Percentiles rank a stretch among this genome's conserved stretches.
Conservation (phyloP, 176 grass and related monocot genomes). For the Triticum monococcum region DNA sequence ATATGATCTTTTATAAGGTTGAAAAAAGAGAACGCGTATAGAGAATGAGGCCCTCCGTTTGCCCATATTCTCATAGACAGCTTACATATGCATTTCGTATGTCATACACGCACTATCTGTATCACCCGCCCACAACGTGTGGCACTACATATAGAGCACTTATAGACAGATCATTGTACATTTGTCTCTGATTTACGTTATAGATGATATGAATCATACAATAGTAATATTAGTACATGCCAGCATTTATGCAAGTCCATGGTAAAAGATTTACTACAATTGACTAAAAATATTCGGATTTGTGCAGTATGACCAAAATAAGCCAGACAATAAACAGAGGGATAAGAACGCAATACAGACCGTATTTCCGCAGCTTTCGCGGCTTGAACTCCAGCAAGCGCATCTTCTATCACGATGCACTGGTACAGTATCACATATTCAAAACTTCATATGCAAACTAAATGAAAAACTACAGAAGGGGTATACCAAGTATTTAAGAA, state of each 20-base stretch:
- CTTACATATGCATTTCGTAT: neutral
- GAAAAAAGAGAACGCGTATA: neutral
- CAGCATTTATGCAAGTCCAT: constrained; percentile 4
- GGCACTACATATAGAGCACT: neutral
- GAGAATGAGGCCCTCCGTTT: neutral
- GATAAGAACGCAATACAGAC: constrained; percentile 35
- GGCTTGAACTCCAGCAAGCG: constrained; percentile 97
- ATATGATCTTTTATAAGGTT: neutral
- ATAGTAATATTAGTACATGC: neutral
- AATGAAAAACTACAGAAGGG: neutral
- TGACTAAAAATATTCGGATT: constrained; percentile 20
- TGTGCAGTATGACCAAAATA: constrained; percentile 24
- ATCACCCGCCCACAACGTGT: neutral
- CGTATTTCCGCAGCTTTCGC: constrained; percentile 91
- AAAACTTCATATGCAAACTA: constrained; percentile 22
- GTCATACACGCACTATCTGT: neutral
- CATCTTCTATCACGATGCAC: constrained; percentile 98
- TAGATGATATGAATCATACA: neutral
- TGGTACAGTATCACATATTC: constrained; percentile 30
- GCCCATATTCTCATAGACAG: neutral
- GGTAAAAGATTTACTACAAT: constrained; percentile 5
- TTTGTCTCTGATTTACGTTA: neutral
- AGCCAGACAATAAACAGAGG: neutral
- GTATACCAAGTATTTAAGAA: neutral
- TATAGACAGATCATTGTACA: neutral